A percentile compares a stretch with the other conserved stretches of the same genome.
Conservation (phyloP, 1,284 basidiomycete genomes). For the Cryptococcus jaspeensis region DNA sequence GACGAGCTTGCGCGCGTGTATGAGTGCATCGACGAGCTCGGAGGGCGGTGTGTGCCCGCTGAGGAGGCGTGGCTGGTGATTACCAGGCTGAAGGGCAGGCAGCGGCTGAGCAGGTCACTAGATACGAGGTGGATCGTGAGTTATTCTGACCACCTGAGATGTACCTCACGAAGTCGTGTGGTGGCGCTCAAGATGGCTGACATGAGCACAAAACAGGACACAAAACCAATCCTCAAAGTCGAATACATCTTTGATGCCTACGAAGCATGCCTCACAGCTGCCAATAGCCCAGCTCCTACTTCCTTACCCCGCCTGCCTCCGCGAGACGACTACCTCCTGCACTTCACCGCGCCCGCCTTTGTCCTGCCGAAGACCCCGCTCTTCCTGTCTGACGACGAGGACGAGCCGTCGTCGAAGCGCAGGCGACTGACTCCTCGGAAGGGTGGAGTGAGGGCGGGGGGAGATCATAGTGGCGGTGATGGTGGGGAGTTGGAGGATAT, state of each 20-base stretch:
- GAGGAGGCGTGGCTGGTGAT: constrained; percentile 33
- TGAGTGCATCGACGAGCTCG: constrained; percentile 40
- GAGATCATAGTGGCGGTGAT: not conserved
- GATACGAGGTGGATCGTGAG: constrained; percentile 29
- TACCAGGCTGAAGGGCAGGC: constrained; percentile 41
- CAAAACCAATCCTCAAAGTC: constrained; percentile 24
- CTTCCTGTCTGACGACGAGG: constrained; percentile 8
- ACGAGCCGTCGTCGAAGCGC: not conserved
- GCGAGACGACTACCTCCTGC: constrained; percentile 7
- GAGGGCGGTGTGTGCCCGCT: constrained; percentile 32
- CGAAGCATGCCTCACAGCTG: constrained; percentile 18
- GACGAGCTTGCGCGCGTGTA: constrained; percentile 50
- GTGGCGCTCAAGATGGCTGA: not conserved
- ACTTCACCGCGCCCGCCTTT: not conserved
- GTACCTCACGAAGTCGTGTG: too few relatives aligned
- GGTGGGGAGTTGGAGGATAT: constrained; percentile 25
- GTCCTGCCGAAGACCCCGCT: constrained; percentile 1
- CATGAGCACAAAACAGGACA: constrained; percentile 14
- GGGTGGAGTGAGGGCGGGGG: not conserved
- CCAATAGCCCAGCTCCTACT: not conserved
- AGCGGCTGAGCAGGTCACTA: constrained; percentile 35
- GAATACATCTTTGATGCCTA: constrained; percentile 38
- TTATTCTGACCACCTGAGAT: not conserved
- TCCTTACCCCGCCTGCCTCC: constrained; percentile 11
- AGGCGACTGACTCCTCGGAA: constrained; percentile 3